Base-by-base conservation (phyloP, 1,284 basidiomycete genomes). In the Cryptococcus hybrid region DNA sequence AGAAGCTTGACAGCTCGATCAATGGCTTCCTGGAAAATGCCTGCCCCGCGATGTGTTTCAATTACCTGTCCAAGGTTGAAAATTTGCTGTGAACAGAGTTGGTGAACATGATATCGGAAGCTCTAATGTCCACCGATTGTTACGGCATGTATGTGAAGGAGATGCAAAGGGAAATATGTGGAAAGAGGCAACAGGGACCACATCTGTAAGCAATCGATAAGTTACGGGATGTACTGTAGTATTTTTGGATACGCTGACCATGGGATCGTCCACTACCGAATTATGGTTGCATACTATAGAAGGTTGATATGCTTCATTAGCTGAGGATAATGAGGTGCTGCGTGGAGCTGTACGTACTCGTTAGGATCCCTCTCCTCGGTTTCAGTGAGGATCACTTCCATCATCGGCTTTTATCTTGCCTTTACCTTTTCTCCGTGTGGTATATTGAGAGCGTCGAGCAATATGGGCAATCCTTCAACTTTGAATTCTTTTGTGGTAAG, bases 71-170 rank as follows among this genome's bases (percentile, higher is more conserved):
- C 95, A 11, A 85, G 82, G 44, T 85, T 82, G 76, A 99, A 98
- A 98, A 96, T 53, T 82, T 80, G 0, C 88, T 86, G 77, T 88
- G 65, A 77, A 75, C 89, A 85, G 89, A 85, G 77, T 93, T 96
- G 6, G 90, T 97, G 79, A 98, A 99, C 83, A 97, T 88, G 70
- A 99, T 88, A 63, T 99, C 95, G 18, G 89, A 88, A 1, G 95
- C 94, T 7, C 75, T 3, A 77, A 56, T 12, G 77, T 78, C 77
- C 77, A 78, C 2, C 77, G 62, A 3, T 66, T 67, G 51, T 77
- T 71, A 45, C 69, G 58, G 15, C 67, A 74, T 9, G 70, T 73
- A 48, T 68, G 62, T 3, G 57, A 43, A 9, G 73, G 68, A 11
- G 62, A 58, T 3, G 75, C 65, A 42, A 75, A 70, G 2, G 77